phyloP scores from a whole-genome alignment of 2,329 filamentous ascomycete species.

The Neonectria hederae region DNA sequence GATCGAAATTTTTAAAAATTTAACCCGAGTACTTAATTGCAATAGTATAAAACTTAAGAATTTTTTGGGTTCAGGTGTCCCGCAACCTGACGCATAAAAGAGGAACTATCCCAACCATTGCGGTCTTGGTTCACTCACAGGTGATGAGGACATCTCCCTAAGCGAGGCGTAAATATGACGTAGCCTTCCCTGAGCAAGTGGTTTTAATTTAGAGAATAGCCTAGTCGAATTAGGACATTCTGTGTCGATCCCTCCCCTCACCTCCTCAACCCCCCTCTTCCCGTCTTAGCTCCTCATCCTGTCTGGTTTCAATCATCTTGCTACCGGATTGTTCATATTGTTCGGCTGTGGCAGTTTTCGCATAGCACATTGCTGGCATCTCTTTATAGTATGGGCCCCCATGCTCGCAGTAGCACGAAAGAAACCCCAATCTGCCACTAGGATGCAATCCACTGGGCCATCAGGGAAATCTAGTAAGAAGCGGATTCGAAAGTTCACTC shows the following conservation, averaged over 20 bases:
- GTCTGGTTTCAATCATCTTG: neutral
- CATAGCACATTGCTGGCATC: neutral
- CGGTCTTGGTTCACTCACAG: too few species aligned
- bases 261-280: neutral
- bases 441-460: constrained; percentile 4
- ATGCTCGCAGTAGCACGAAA: neutral
- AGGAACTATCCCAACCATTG: too few species aligned
- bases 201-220: neutral
- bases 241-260: neutral
- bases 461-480: constrained; percentile 41
- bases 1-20: too few species aligned
- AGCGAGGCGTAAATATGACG: neutral
- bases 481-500: constrained; percentile 51
- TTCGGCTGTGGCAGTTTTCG: neutral
- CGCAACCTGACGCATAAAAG: too few species aligned
- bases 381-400: neutral
- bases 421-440: neutral
- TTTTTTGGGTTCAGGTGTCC: too few species aligned
- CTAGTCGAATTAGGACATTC: neutral
- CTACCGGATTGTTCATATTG: neutral
- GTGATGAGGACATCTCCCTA: too few species aligned
- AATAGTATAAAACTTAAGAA: too few species aligned
- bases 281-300: neutral
- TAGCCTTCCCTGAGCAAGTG: neutral
- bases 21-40: too few species aligned